These are phyloP conservation scores for Astrothelium subdiscretum DNA, from an alignment of 495 filamentous ascomycete species.

Conservation along the genomic window DNA sequence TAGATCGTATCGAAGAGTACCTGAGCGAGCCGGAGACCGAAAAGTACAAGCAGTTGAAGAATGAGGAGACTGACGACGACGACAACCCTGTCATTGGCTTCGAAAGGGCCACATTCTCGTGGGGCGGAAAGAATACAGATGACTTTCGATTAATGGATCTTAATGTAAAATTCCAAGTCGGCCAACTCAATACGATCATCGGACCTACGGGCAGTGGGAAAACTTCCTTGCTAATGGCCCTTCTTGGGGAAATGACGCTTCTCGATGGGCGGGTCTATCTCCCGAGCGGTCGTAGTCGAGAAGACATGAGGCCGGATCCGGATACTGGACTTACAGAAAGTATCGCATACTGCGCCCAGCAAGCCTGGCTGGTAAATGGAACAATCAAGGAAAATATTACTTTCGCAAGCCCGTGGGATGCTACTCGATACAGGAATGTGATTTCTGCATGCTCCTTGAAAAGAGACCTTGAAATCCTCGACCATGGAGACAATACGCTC, in stretches of 20 bases:
- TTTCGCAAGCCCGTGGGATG: constrained; percentile 74
- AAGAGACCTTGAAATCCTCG: constrained; percentile 83
- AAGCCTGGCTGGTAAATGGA: constrained; percentile 94
- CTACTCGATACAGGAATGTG: constrained; percentile 76
- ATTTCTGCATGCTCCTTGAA: constrained; percentile 87
- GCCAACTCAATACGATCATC: constrained; percentile 78
- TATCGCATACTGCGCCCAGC: constrained; percentile 93
- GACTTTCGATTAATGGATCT: constrained; percentile 76
- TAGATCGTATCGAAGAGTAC: constrained; percentile 94
- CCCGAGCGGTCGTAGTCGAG: constrained; percentile 69
- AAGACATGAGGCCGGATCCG: constrained; percentile 69
- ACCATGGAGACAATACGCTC: constrained; percentile 82
- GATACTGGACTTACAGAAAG: constrained; percentile 82
- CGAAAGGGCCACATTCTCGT: constrained; percentile 71
- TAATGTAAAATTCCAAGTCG: constrained; percentile 63
- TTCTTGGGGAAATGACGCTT: constrained; percentile 93
- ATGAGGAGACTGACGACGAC: constrained; percentile 46
- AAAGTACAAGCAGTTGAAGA: constrained; percentile 78
- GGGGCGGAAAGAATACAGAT: constrained; percentile 62
- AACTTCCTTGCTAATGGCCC: constrained; percentile 87
- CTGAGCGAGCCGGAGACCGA: constrained; percentile 90
- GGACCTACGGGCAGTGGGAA: constrained; percentile 93
- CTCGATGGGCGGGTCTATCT: constrained; percentile 71
- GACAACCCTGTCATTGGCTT: constrained; percentile 66
- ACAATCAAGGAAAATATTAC: constrained; percentile 95